phyloP scores from a whole-genome alignment of 129 eudicot genomes.

The Escallonia herrerae region DNA sequence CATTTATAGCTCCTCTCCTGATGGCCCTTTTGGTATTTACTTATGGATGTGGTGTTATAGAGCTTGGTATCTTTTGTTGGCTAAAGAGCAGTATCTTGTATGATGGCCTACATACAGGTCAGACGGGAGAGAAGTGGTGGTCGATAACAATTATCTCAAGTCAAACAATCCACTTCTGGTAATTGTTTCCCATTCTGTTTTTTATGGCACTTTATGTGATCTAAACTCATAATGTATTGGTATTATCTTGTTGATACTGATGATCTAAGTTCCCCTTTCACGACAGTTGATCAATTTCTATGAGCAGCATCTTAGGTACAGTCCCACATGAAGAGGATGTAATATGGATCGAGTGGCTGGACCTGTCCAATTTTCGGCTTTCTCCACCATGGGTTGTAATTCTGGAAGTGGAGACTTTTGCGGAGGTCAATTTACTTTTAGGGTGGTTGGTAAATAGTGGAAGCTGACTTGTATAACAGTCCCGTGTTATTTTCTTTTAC shows the following conservation, averaged over 20 bases:
- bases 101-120: conserved; percentile 36
- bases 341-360: not conserved
- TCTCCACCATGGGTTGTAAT: conserved; percentile 4
- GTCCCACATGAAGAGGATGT: not conserved
- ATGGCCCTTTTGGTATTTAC: not conserved
- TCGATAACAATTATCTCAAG: conserved; percentile 79
- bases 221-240: not conserved
- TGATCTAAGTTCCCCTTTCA: not conserved
- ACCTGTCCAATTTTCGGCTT: not conserved
- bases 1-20: too few relatives aligned
- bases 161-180: conserved; percentile 72
- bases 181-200: conserved; percentile 1
- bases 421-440: not conserved
- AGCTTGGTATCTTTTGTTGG: not conserved
- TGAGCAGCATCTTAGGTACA: conserved; percentile 68
- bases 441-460: not conserved
- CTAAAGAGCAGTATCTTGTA: not conserved
- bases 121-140: conserved; percentile 69
- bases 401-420: conserved; percentile 13
- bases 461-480: not conserved
- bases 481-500: not conserved
- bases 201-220: not conserved
- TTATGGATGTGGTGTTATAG: not conserved
- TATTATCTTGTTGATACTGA: not conserved
- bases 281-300: conserved; percentile 76